These are phyloP conservation scores for Xerocomellus intermedius DNA, from an alignment of 768 basidiomycete genomes.

Conservation along the genomic window DNA sequence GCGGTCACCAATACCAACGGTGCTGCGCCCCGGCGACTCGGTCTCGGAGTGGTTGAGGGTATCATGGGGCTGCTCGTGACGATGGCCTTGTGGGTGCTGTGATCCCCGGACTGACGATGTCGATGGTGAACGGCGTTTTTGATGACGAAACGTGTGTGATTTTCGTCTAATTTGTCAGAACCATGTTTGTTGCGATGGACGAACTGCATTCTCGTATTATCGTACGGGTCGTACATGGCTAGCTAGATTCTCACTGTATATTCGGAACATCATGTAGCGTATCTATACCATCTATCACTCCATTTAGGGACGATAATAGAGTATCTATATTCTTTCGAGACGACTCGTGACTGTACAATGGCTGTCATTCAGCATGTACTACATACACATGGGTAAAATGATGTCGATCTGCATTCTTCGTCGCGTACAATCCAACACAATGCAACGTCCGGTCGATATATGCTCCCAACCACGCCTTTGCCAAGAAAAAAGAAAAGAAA, in stretches of 20 bases:
- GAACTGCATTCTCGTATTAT: neutral
- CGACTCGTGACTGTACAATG: neutral
- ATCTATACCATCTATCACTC: neutral
- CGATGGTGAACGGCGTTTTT: neutral
- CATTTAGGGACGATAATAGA: too few species aligned
- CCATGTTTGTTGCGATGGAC: neutral
- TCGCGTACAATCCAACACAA: constrained; percentile 7
- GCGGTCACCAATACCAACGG: constrained; percentile 36
- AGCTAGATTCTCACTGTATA: neutral
- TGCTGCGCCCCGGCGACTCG: neutral
- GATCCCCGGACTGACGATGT: neutral
- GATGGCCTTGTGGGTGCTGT: constrained; percentile 1
- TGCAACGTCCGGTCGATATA: constrained; percentile 8
- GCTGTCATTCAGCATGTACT: neutral
- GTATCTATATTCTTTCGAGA: neutral
- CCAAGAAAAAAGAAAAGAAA: neutral
- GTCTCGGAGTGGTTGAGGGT: neutral
- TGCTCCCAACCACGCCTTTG: neutral
- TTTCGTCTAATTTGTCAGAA: neutral
- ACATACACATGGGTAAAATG: constrained; percentile 8
- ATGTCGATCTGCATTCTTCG: neutral
- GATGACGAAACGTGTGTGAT: neutral
- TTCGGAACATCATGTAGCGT: constrained; percentile 3
- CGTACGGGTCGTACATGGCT: neutral
- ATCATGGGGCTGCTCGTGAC: neutral